Conservation (phyloP, 2,329 filamentous ascomycete species). For the Exophiala oligosperma region DNA sequence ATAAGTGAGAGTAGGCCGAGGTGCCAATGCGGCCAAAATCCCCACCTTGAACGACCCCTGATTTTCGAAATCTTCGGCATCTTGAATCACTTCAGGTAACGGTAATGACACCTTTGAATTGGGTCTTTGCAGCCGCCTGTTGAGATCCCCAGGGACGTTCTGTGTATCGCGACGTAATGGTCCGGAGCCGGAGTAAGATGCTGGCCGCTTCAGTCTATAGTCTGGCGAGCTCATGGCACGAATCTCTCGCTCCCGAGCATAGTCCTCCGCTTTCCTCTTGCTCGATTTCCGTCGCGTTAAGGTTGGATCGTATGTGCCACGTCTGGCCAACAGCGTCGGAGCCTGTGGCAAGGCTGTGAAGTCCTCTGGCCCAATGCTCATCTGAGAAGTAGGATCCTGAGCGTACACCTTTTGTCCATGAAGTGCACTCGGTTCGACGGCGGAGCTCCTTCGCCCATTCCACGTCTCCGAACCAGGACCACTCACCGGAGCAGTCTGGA, state of each 20-base stretch:
- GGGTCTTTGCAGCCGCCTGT: constrained; percentile 60
- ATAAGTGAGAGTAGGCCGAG: constrained; percentile 79
- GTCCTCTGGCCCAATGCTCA: constrained; percentile 41
- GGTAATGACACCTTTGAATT: constrained; percentile 75
- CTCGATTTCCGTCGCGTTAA: constrained; percentile 69
- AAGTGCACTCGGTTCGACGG: background rate
- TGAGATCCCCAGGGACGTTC: constrained; percentile 59
- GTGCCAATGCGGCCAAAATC: constrained; percentile 75
- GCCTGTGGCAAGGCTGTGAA: constrained; percentile 45
- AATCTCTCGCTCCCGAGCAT: constrained; percentile 82
- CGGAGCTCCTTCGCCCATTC: constrained; percentile 7
- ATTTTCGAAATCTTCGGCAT: constrained; percentile 72
- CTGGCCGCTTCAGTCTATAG: constrained; percentile 65
- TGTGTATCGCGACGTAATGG: constrained; percentile 64
- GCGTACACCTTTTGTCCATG: constrained; percentile 21
- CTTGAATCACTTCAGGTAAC: constrained; percentile 67
- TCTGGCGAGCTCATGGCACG: constrained; percentile 72
- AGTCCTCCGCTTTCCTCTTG: constrained; percentile 74
- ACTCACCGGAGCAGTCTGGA: constrained; percentile 10
- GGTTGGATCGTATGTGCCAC: constrained; percentile 56
- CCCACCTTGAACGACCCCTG: constrained; percentile 78
- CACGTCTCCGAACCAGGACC: constrained; percentile 7
- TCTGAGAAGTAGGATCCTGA: constrained; percentile 37
- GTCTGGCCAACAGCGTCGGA: constrained; percentile 58
- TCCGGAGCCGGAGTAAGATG: constrained; percentile 56